Conservation (phyloP, 192 early-diverging fungal genomes). For the Cetraspora pellucida region DNA sequence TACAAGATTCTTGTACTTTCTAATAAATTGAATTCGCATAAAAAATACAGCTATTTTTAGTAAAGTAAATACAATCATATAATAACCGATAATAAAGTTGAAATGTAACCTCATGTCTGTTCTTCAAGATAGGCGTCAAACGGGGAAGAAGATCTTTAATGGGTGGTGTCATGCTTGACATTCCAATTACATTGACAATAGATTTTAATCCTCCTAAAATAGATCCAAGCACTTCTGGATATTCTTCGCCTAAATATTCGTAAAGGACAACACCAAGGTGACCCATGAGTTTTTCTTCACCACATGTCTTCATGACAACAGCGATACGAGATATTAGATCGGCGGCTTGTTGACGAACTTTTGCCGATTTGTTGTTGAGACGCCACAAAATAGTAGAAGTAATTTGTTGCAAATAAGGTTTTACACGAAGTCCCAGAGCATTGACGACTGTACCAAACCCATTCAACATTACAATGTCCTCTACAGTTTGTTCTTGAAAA, state of each 20-base stretch:
- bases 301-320: constrained; percentile 90
- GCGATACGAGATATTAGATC: constrained; percentile 95
- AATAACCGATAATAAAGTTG: background rate
- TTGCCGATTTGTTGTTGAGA: constrained; percentile 95
- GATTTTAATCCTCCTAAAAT: constrained; percentile 89
- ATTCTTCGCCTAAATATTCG: constrained; percentile 99
- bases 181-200: constrained; percentile 98
- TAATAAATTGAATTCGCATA: background rate
- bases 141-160: constrained; percentile 96
- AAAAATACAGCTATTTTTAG: constrained; percentile 27
- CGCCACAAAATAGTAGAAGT: constrained; percentile 94
- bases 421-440: constrained; percentile 83
- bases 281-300: constrained; percentile 93
- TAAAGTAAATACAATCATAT: background rate
- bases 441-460: constrained; percentile 96
- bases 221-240: constrained; percentile 96
- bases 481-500: constrained; percentile 98
- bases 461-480: constrained; percentile 89
- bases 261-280: constrained; percentile 92
- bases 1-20: constrained; percentile 51
- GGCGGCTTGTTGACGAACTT: constrained; percentile 96
- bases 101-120: constrained; percentile 76
- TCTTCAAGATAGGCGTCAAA: constrained; percentile 97
- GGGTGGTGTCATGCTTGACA: constrained; percentile 97
- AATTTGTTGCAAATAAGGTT: constrained; percentile 93